Base-by-base conservation (phyloP, 2,329 filamentous ascomycete species). In the Neopestalotiopsis sp. region DNA sequence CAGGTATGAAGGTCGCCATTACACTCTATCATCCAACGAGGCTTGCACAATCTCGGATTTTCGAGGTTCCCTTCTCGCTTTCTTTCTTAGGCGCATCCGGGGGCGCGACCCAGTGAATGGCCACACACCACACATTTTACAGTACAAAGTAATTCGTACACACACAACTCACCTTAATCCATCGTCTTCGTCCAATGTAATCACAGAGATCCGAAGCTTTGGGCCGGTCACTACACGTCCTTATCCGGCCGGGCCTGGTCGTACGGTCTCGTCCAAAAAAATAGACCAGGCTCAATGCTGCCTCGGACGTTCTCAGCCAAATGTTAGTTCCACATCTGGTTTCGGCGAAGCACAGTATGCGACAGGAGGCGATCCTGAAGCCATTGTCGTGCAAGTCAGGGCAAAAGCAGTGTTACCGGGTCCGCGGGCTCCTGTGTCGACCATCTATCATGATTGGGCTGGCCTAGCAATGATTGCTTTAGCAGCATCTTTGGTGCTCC, bases 391-490 rank as follows among this genome's bases (percentile, higher is more conserved):
- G 63, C 45, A 45, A 66, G 12, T 57, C 40, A 32, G 62, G 63
- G 63, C 32, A 24, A 13, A 67, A 30, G 68, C 49, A 10, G 68
- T 69, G 59, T 67, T 67, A 69, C 68, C 68, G 57, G 32, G 24
- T 58, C 34, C 59, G 45, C 65, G 64, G 60, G 30, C 56, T 58
- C n/a, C 59, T 57, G 63, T 34, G 57, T 30, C 30, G 30, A 17
- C 52, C 61, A 30, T 57, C 59, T 40, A 34, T 69, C 62, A 38
- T 67, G 38, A 67, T 67, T 69, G 67, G 69, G 34, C 59, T 49
- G 28, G 32, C 5, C 45, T 59, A n/a, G 45, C 45, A n/a, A 52
- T 65, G 67, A 69, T 70, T 69, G 67, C 67, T 68, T 66, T 61
- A 64, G 56, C 61, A 30, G 24, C 20, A 34, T 40, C 24, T 65